Evolutionary conservation across 2,329 filamentous ascomycete species (phyloP), one percentile per base, ranked within the genome.

Genomic region (Neurospora sp.): DNA sequence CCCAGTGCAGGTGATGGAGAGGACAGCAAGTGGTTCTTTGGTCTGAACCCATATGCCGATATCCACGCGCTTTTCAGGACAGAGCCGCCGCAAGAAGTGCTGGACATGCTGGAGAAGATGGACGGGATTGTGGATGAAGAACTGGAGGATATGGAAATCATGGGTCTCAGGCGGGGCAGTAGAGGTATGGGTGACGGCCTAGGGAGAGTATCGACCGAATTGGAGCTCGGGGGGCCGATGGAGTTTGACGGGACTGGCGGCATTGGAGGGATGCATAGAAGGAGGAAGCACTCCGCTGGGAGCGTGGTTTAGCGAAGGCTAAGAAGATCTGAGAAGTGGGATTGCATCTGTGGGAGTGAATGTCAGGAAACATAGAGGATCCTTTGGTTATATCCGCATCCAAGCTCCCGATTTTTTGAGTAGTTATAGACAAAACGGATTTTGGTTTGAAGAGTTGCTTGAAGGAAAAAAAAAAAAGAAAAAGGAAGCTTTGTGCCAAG

Each of bases 11-110:
- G 38, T 62, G 43, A 68, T 66, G 52, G 66, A 66, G 28, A 62
- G 57, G 37, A 69, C 69, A 33, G 66, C 2, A 72, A 69, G 36
- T 73, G 75, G 75, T 76, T 76, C 66, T 71, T 73, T 6, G 74
- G 74, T 23, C 69, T 77, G 28, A 76, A 73, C 11, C 75, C 75
- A 0, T 74, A 75, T 33, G 73, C 68, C 74, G 74, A 76, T 57
- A 75, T 76, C 39, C 74, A 76, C 57, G 73, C 70, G 6, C 72
- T 76, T 1, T 76, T 76, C 66, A 66, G 71, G 6, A 69, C 74
- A 0, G 74, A 75, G 38, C 74, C 73, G 33, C 75, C 75, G 15
- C 72, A 71, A 1, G 74, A 75, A 3, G 72, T 76, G 3, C 37
- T 74, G 28, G 74, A 75, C n/a, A 69, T 68, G n/a, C 46, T 75